A percentile compares a stretch with the other conserved stretches of the same genome.
Evolutionary conservation across 108 stramenopile species (phyloP).

Genomic region (Pseudonitzschia pungens): DNA sequence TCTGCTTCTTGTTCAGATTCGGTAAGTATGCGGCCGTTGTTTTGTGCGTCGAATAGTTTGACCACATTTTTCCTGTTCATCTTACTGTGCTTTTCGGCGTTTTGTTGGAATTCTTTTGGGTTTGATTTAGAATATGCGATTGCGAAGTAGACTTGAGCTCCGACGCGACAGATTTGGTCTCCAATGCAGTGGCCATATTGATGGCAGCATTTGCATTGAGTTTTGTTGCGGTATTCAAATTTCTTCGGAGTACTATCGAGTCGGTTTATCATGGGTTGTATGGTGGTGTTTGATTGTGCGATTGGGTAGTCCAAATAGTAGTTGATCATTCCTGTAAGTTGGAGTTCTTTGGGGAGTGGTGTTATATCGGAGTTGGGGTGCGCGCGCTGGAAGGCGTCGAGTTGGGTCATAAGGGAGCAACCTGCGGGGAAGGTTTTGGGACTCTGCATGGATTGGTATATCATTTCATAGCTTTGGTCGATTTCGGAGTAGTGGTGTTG

Average conservation of each 20-base stretch:
- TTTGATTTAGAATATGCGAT: neutral
- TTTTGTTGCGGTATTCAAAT: neutral
- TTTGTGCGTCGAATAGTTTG: neutral
- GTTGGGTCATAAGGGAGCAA: neutral
- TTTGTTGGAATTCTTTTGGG: neutral
- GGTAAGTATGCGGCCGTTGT: neutral
- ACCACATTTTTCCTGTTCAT: neutral
- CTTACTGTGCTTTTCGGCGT: neutral
- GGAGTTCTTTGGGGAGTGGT: neutral
- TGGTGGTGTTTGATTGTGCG: neutral
- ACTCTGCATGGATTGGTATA: neutral
- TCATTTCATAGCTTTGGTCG: neutral
- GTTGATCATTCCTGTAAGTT: neutral
- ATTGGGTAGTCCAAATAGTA: neutral
- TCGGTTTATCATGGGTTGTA: neutral
- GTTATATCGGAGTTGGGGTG: neutral
- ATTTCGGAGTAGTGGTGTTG: neutral
- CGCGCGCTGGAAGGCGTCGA: neutral
- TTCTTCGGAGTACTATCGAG: neutral
- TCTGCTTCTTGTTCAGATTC: neutral
- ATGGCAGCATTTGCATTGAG: neutral
- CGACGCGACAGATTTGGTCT: neutral
- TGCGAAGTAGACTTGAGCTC: neutral
- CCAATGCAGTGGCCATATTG: neutral
- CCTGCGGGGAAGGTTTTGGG: neutral